phyloP scores from a whole-genome alignment of 371 early-diverging fungal genomes.

The Mortierella sp. region DNA sequence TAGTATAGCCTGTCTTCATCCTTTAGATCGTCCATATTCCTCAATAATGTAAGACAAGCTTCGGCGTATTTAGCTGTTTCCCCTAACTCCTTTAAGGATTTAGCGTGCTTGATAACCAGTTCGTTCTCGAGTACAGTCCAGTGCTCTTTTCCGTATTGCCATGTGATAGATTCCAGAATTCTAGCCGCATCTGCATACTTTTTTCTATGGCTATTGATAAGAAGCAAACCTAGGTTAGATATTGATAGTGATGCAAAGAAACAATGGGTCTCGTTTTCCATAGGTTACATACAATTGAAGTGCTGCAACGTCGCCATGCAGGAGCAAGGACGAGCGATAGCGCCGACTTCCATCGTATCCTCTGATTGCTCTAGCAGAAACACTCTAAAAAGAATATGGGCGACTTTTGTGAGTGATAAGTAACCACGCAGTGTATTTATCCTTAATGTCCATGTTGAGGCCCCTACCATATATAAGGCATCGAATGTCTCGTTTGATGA shows the following conservation, averaged over 20 bases:
- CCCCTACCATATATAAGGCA: constrained; percentile 76
- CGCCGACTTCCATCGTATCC: constrained; percentile 77
- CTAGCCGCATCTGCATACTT: constrained; percentile 77
- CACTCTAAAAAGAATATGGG: constrained; percentile 20
- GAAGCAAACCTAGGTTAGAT: background rate
- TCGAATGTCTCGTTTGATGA: constrained; percentile 76
- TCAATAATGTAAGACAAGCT: constrained; percentile 69
- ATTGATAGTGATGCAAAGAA: background rate
- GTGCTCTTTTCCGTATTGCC: constrained; percentile 73
- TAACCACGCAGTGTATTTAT: background rate
- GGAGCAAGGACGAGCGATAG: constrained; percentile 68
- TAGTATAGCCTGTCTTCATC: constrained; percentile 62
- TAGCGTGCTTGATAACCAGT: constrained; percentile 79
- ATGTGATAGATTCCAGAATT: constrained; percentile 74
- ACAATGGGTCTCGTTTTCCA: background rate
- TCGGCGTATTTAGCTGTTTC: constrained; percentile 67
- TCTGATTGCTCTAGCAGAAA: constrained; percentile 69
- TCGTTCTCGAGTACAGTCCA: constrained; percentile 81
- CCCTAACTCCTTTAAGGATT: constrained; percentile 72
- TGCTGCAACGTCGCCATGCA: constrained; percentile 83
- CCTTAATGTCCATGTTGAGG: background rate
- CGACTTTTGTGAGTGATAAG: background rate
- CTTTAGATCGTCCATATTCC: constrained; percentile 63
- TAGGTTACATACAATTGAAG: constrained; percentile 76
- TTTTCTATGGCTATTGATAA: constrained; percentile 64